A percentile compares a stretch with the other conserved stretches of the same genome.
Conservation (phyloP, 495 filamentous ascomycete genomes). For the Tuber umbilicatum region DNA sequence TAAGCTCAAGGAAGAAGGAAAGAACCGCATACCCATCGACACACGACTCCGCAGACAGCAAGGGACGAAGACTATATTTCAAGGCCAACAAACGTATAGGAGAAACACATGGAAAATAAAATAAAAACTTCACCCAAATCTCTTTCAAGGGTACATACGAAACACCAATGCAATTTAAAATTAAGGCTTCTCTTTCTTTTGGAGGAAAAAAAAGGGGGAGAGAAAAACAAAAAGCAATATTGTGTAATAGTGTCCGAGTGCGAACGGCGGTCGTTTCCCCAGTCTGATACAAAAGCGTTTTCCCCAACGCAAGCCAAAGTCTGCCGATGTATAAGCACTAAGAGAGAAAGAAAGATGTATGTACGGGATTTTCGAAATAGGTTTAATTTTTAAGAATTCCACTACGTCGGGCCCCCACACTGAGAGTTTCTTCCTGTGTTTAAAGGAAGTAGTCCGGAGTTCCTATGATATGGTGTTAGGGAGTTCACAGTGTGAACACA, state of each 20-base stretch:
- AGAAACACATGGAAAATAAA: neutral
- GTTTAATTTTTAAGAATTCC: slow-evolving; percentile 1
- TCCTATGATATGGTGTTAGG: slow-evolving; percentile 45
- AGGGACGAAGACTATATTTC: neutral
- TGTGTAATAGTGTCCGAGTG: neutral
- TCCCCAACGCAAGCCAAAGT: slow-evolving; percentile 4
- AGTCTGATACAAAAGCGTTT: slow-evolving; percentile 6
- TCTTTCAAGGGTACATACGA: neutral
- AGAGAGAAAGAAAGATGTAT: slow-evolving; percentile 5
- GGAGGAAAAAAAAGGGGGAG: neutral
- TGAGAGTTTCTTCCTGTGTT: slow-evolving; percentile 15
- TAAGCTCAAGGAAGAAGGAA: neutral
- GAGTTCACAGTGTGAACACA: neutral
- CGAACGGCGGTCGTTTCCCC: neutral
- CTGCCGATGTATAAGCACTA: slow-evolving; percentile 2
- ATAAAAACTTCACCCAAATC: neutral
- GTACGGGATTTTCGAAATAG: slow-evolving; percentile 4
- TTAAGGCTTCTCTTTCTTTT: neutral
- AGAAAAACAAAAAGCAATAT: neutral
- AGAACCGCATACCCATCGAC: neutral
- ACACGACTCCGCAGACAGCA: neutral
- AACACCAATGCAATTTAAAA: neutral
- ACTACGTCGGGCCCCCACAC: slow-evolving; percentile 6
- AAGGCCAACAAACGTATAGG: neutral
- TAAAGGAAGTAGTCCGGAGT: slow-evolving; percentile 99